Evolutionary conservation across 2,329 filamentous ascomycete genomes (phyloP).

Genomic region (Didymella glomerata): DNA sequence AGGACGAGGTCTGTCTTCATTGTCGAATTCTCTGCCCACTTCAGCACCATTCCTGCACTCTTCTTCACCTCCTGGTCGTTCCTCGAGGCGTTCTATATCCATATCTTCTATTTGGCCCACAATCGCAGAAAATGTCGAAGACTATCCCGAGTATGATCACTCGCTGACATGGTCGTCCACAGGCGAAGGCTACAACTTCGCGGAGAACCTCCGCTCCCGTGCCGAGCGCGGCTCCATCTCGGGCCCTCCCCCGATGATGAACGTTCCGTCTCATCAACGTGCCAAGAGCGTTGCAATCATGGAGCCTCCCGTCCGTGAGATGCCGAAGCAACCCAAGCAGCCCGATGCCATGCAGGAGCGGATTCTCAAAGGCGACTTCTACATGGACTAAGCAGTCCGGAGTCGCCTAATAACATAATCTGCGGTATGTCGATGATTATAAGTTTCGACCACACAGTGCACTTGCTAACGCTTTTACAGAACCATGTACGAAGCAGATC

Average conservation of each 20-base stretch:
- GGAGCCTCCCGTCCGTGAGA: slow-evolving; percentile 64
- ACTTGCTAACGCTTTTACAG: slow-evolving; percentile 4
- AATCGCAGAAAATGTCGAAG: slow-evolving; percentile 42
- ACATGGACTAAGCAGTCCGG: slow-evolving; percentile 77
- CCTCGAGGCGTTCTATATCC: slow-evolving; percentile 36
- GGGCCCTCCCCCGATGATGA: slow-evolving; percentile 46
- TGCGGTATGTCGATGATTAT: slow-evolving; percentile 4
- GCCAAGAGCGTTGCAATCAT: slow-evolving; percentile 72
- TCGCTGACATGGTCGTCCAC: slow-evolving; percentile 70
- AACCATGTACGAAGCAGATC: slow-evolving; percentile 13
- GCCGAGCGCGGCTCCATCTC: slow-evolving; percentile 77
- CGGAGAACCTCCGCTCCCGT: slow-evolving; percentile 90
- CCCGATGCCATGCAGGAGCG: slow-evolving; percentile 96
- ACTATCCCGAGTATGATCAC: slow-evolving; percentile 56
- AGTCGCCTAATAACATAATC: background rate
- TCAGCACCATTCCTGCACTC: slow-evolving; percentile 36
- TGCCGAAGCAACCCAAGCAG: slow-evolving; percentile 65
- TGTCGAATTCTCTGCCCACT: slow-evolving; percentile 46
- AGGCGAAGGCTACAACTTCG: slow-evolving; percentile 97
- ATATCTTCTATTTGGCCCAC: slow-evolving; percentile 39
- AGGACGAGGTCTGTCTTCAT: slow-evolving; percentile 66
- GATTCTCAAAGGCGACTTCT: slow-evolving; percentile 96
- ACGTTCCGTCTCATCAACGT: slow-evolving; percentile 63
- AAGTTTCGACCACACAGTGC: background rate
- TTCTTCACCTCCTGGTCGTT: slow-evolving; percentile 30